Base-by-base conservation (phyloP, 2,329 filamentous ascomycete species). In the Grosmannia clavigera region DNA sequence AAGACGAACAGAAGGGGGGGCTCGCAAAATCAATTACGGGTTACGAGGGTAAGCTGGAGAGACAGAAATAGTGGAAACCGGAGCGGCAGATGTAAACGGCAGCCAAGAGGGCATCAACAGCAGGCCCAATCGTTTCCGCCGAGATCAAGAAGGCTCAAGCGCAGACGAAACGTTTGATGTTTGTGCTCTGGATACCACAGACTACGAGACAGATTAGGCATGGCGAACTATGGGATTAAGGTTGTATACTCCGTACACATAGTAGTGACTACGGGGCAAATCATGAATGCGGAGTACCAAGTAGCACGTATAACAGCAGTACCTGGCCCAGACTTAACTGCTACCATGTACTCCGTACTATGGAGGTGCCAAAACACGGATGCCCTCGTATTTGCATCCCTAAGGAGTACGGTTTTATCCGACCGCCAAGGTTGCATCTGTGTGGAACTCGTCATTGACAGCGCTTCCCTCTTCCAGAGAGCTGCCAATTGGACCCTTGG, bases 151-250 rank as follows among this genome's bases (percentile, higher is more conserved):
- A 50, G 48, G 43, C 53, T 40, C 43, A 52, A 56, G 58, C 53
- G 31, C 40, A 27, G 50, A 22, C 53, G 58, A 64, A 62, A 62
- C 62, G 58, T 60, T 58, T 60, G 58, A 58, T 57, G 62, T 58
- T 46, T 50, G 50, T 55, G 43, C 38, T 58, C 14, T 60, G 53
- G 60, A 60, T 10, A 54, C 14, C 14, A 48, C 48, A 22, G 38
- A n/a, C 31, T 33, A 43, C 27, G 50, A 53, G 50, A 29, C 16
- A 10, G 12, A 12, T 10, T 40, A 10, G 40, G 40, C 12, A 11
- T 16, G 38, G 38, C 12, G 4, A 3, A 40, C 29, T 31, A 5
- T 31, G 35, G 12, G 35, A 38, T 38, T 14, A 38, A 38, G 35
- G 35, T 38, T 38, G 35, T 38, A 38, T 38, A 10, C 14, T 19